phyloP scores from a whole-genome alignment of 2,329 filamentous ascomycete species.

The Nannizziopsis arthrosporioides region DNA sequence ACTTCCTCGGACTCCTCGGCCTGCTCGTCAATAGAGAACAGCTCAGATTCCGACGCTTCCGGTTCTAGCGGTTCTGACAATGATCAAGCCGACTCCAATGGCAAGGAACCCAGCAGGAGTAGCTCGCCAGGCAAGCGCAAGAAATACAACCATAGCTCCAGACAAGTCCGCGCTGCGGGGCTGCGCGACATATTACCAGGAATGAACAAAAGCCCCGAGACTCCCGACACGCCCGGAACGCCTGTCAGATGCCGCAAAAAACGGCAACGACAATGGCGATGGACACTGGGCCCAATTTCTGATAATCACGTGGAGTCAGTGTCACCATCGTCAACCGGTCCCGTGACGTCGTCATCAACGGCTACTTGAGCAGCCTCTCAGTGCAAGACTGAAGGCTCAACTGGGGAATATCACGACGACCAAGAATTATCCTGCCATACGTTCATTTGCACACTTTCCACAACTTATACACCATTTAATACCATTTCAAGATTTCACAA shows the following conservation, averaged over 20 bases:
- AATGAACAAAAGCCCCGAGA: constrained; percentile 34
- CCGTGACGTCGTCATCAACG: background rate
- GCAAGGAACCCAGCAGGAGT: background rate
- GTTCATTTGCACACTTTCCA: too few species aligned
- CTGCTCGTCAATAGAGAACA: background rate
- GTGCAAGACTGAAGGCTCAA: too few species aligned
- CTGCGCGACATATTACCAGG: constrained; percentile 24
- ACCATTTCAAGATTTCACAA: too few species aligned
- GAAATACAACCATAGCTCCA: constrained; percentile 10
- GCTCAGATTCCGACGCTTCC: constrained; percentile 20
- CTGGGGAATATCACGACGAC: too few species aligned
- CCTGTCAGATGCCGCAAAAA: constrained; percentile 45
- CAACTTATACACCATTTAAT: too few species aligned
- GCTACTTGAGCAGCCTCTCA: background rate
- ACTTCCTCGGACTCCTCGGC: constrained; percentile 11
- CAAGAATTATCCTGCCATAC: too few species aligned
- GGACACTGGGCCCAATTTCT: constrained; percentile 43
- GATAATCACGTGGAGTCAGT: constrained; percentile 12
- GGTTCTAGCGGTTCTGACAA: constrained; percentile 23
- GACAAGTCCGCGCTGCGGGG: constrained; percentile 31
- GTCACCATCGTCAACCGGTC: background rate
- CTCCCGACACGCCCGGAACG: constrained; percentile 44
- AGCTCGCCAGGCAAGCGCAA: constrained; percentile 10
- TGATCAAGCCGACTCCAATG: constrained; percentile 18
- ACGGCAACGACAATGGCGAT: constrained; percentile 45